Percentiles rank a stretch among this genome's conserved stretches.
These are phyloP conservation scores for Microascus cirrosus DNA, from an alignment of 2,329 filamentous ascomycete species.

Conservation along the genomic window DNA sequence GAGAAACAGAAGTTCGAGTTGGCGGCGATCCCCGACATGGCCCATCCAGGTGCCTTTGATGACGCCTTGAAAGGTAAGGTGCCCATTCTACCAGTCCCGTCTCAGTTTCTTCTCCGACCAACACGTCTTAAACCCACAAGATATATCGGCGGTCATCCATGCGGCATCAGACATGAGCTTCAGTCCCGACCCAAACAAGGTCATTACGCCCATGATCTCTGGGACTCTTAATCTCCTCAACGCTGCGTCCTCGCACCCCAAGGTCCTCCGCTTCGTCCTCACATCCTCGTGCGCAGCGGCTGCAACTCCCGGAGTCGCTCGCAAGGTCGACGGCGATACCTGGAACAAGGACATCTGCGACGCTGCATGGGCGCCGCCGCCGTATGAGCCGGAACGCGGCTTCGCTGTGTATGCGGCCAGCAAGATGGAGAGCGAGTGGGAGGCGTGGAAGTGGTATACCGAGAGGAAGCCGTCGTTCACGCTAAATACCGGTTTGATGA, in stretches of 20 bases:
- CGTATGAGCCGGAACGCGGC: conserved; percentile 14
- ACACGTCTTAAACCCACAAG: background rate
- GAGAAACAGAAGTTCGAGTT: conserved; percentile 17
- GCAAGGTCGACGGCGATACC: conserved; percentile 10
- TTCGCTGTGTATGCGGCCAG: conserved; percentile 20
- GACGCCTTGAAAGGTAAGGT: conserved; percentile 11
- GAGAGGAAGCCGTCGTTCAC: conserved; percentile 17
- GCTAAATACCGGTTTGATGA: background rate
- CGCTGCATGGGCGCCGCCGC: conserved; percentile 19
- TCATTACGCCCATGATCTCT: conserved; percentile 21
- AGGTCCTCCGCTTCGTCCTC: conserved; percentile 26
- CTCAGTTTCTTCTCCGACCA: background rate
- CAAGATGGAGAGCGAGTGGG: conserved; percentile 22
- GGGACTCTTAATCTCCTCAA: conserved; percentile 19
- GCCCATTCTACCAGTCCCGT: no score
- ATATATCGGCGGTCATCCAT: conserved; percentile 21
- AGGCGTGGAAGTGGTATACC: conserved; percentile 21
- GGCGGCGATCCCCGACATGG: conserved; percentile 19
- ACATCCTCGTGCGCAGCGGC: conserved; percentile 21
- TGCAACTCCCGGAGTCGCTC: conserved; percentile 8
- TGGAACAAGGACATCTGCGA: conserved; percentile 22
- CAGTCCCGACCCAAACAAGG: conserved; percentile 22
- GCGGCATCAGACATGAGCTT: conserved; percentile 22
- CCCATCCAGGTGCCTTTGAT: conserved; percentile 9
- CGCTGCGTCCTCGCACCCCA: conserved; percentile 18